Conservation (phyloP, 2,329 filamentous ascomycete species). For the Bipolaris victoriae region DNA sequence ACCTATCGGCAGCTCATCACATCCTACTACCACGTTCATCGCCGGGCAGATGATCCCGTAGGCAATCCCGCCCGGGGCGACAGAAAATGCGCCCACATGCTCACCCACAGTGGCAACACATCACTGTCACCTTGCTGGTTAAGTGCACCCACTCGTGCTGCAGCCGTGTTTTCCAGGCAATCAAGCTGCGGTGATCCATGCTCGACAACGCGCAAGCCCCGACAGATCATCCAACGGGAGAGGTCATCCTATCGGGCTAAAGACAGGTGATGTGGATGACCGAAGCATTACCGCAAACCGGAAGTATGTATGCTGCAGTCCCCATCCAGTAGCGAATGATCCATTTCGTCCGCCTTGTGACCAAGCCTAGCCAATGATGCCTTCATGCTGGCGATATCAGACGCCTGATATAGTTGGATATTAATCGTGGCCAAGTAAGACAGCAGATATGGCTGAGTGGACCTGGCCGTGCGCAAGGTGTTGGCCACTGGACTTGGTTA, state of each 20-base stretch:
- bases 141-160: not conserved
- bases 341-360: slow-evolving; percentile 8
- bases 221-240: not conserved
- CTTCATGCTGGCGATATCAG: slow-evolving; percentile 14
- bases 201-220: slow-evolving; percentile 1
- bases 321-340: slow-evolving; percentile 16
- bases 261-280: slow-evolving; percentile 7
- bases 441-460: slow-evolving; percentile 6
- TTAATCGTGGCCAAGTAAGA: slow-evolving; percentile 14
- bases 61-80: not conserved
- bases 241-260: not conserved
- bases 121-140: not conserved
- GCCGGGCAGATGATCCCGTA: not conserved
- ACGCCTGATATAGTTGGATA: slow-evolving; percentile 7
- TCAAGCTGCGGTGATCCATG: not conserved
- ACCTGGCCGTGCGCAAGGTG: slow-evolving; percentile 7
- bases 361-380: slow-evolving; percentile 9
- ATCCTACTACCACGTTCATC: not conserved
- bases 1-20: not conserved
- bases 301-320: slow-evolving; percentile 1
- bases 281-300: slow-evolving; percentile 10
- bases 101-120: not conserved
- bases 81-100: not conserved
- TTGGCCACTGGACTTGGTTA: slow-evolving; percentile 6
- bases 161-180: not conserved